Base-by-base conservation (phyloP, 768 basidiomycete species). In the Boletus fagicola region DNA sequence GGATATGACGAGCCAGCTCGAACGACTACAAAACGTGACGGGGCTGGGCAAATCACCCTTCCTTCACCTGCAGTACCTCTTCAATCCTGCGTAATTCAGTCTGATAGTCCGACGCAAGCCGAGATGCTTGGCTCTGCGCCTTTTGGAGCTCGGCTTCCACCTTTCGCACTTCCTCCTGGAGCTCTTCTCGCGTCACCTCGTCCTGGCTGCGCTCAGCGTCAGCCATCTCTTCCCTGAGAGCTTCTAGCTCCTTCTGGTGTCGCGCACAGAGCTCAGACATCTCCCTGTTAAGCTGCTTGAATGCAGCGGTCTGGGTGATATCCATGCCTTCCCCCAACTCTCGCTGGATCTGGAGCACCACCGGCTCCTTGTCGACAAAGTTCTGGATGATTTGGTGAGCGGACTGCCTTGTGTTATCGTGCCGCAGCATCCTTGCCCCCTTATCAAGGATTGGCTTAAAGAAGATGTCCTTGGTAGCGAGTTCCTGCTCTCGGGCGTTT, bases 251-350 rank as follows among this genome's bases (percentile, higher is more conserved):
- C 46, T 76, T 69, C 51, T 74, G 65, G 60, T 81, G 78, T 33
- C 75, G 72, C 51, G 74, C 67, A n/a, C 74, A 73, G 58, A 81
- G 77, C 40, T 77, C 78, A 51, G 74, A 73, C 11, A 83, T 70
- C 53, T 83, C 83, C 38, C 72, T 73, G 52, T 77, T 76, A 7
- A 86, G 73, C 60, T 83, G 83, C 39, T 64, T 74, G 10, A 78
- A 83, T 6, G 84, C 85, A 1, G 73, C 72, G 0, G 85, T 84
- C 59, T 85, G 73, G n/a, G 77, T 72, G 38, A 85, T 77, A 31
- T 78, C 74, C 40, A 78, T 72, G 8, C 76, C 71, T 50, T 78
- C 74, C 33, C 77, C 77, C 15, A 85, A 71, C 59, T 87, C 84
- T 9, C 73, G 67, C 63, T 85, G 85, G 39, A 86, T 83, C 30